phyloP scores from a whole-genome alignment of 176 grass and related monocot genomes.

The Paspalum vaginatum region DNA sequence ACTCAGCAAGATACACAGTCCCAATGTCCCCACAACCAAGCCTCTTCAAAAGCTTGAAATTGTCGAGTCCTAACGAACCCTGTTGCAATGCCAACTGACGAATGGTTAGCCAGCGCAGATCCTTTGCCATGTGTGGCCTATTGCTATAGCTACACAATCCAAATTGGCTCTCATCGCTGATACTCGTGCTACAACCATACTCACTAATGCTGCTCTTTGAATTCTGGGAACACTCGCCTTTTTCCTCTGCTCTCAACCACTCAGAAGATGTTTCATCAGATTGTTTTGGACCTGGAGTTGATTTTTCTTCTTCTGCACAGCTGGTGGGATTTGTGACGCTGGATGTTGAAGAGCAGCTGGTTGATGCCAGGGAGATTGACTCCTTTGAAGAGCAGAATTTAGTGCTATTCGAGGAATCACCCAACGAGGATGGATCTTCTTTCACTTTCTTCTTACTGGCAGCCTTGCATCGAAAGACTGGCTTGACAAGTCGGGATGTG shows the following conservation, averaged over 20 bases:
- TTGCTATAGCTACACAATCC: conserved; percentile 59
- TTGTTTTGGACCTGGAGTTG: conserved; percentile 35
- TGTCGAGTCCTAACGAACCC: conserved; percentile 79
- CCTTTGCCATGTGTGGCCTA: conserved; percentile 94
- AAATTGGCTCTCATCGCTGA: conserved; percentile 62
- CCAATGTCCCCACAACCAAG: conserved; percentile 98
- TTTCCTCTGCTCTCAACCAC: conserved; percentile 56
- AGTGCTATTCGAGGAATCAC: conserved; percentile 53
- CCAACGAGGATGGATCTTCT: conserved; percentile 52
- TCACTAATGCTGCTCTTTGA: conserved; percentile 91
- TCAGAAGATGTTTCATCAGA: conserved; percentile 39
- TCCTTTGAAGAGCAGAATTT: conserved; percentile 63
- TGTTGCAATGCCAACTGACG: conserved; percentile 60
- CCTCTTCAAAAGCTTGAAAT: conserved; percentile 96
- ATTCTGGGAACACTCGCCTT: conserved; percentile 75
- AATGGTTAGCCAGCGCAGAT: conserved; percentile 81
- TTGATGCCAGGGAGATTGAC: conserved; percentile 56
- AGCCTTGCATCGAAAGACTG: conserved; percentile 55
- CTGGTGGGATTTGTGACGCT: conserved; percentile 48
- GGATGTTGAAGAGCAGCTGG: conserved; percentile 51
- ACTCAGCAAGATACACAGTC: conserved; percentile 89
- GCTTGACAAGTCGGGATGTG: conserved; percentile 57
- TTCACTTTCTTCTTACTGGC: conserved; percentile 61
- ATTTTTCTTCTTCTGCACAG: conserved; percentile 38
- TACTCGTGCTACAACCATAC: conserved; percentile 76